Evolutionary conservation across 352 stramenopile species (phyloP), one percentile per base, ranked within the genome.

Genomic region (Globisporangium nunn): DNA sequence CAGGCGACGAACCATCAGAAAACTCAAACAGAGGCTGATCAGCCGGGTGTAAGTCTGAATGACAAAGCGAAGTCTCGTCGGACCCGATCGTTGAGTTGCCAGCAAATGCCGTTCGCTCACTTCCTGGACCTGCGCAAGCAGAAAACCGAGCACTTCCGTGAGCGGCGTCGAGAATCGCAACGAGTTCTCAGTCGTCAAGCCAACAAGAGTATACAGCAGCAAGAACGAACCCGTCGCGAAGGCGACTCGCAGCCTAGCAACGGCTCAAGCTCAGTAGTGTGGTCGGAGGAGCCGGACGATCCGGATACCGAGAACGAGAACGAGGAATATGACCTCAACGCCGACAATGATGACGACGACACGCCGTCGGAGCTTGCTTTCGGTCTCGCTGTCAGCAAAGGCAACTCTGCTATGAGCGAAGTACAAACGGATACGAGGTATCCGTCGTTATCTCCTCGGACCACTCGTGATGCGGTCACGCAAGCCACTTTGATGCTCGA

Each of bases 41-140:
- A 29, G 5, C 1, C 39, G 18, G 11, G 6, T 17, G 31, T 14
- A 29, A 52, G 23, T 3, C 6, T 14, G 7, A 8, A 60, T 14
- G 28, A 14, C 3, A 18, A 40, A 18, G 10, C 37, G 28, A 40
- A 15, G 18, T 2, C 40, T 6, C 23, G 29, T 12, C 0, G 6
- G 23, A 6, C 0, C 2, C 28, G 11, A 12, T n/a, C 47, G 28
- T 40, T 29, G 11, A 40, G 23, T 8, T 17, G 1, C 8, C 12
- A 43, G 15, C 8, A 40, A 4, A 1, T 63, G 30, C 58, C 58
- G 2, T 63, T 63, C 43, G 51, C 44, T 14, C 33, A 58, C 50
- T 63, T 56, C 17, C 58, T 58, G 33, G 33, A 63, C 2, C 28
- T 59, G 33, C 52, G 56, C 33, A 39, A 63, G 58, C 58, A 58